Conservation (phyloP, 192 early-diverging fungal species). For the Entomortierella chlamydospora region DNA sequence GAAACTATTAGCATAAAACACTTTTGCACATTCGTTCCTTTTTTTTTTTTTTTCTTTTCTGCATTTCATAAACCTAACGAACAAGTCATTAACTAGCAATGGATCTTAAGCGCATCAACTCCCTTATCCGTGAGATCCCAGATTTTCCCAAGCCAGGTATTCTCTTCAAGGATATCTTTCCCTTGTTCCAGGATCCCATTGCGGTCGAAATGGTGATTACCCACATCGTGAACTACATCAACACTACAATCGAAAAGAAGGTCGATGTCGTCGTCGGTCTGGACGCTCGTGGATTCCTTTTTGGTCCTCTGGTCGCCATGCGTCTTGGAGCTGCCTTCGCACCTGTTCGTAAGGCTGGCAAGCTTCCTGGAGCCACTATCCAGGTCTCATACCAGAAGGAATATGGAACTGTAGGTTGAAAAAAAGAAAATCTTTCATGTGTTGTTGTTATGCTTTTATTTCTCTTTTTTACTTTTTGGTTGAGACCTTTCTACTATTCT, state of each 20-base stretch:
- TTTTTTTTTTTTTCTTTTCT: constrained; percentile 4
- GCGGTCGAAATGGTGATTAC: constrained; percentile 92
- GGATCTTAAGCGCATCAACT: constrained; percentile 52
- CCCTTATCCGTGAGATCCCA: constrained; percentile 53
- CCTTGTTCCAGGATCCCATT: constrained; percentile 93
- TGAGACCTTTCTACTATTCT: background rate
- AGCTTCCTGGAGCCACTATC: constrained; percentile 86
- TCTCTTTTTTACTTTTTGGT: background rate
- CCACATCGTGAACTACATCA: constrained; percentile 88
- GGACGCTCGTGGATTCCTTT: constrained; percentile 97
- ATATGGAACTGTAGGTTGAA: constrained; percentile 80
- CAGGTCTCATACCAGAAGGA: constrained; percentile 90
- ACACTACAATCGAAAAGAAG: constrained; percentile 67
- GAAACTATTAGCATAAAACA: background rate
- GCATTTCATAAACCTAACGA: background rate
- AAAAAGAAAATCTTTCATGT: too few relatives aligned
- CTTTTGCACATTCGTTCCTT: background rate
- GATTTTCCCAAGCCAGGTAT: constrained; percentile 79
- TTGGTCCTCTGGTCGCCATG: constrained; percentile 92
- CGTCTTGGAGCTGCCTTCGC: constrained; percentile 91
- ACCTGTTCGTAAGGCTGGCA: constrained; percentile 96
- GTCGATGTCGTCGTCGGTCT: constrained; percentile 94
- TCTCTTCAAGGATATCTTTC: constrained; percentile 97
- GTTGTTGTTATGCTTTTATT: background rate
- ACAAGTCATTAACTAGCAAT: constrained; percentile 2